phyloP scores from a whole-genome alignment of 495 filamentous ascomycete genomes.

The Darksidea phi region DNA sequence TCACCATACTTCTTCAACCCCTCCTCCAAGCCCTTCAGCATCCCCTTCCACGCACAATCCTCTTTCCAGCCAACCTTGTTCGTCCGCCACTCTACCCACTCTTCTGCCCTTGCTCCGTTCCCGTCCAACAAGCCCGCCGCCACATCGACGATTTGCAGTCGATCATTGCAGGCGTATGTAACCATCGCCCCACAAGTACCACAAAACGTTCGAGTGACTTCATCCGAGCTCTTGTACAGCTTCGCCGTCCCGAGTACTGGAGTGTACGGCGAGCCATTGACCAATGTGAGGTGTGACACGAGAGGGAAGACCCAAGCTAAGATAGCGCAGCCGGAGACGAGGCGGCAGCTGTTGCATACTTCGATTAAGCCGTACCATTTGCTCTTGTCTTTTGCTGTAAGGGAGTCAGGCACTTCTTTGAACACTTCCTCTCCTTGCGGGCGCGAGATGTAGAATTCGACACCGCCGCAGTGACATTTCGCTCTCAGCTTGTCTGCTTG shows the following conservation, averaged over 20 bases:
- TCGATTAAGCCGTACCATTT: slow-evolving; percentile 47
- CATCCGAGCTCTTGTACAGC: slow-evolving; percentile 54
- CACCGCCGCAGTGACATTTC: slow-evolving; percentile 47
- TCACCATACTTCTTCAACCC: slow-evolving; percentile 1
- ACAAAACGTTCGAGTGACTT: slow-evolving; percentile 63
- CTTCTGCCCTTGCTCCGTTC: slow-evolving; percentile 55
- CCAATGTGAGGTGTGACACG: slow-evolving; percentile 56
- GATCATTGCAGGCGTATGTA: slow-evolving; percentile 60
- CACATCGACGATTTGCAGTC: slow-evolving; percentile 57
- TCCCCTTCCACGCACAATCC: slow-evolving; percentile 16
- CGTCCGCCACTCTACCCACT: slow-evolving; percentile 63
- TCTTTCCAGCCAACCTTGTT: slow-evolving; percentile 8
- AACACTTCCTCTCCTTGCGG: no score
- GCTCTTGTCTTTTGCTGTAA: slow-evolving; percentile 34
- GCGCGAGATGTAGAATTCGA: slow-evolving; percentile 49
- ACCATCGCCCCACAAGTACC: slow-evolving; percentile 61
- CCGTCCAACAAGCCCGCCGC: slow-evolving; percentile 57
- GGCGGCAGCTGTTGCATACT: slow-evolving; percentile 61
- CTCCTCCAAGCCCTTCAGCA: slow-evolving; percentile 9
- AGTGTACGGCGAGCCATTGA: slow-evolving; percentile 21
- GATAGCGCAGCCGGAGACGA: slow-evolving; percentile 61
- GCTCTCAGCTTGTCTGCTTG: slow-evolving; percentile 38
- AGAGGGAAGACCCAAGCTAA: slow-evolving; percentile 67
- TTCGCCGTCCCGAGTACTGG: slow-evolving; percentile 54
- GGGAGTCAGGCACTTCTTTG: slow-evolving; percentile 47